These are phyloP conservation scores for Stereum hirsutum DNA, from an alignment of 1,284 basidiomycete genomes.

Conservation along the genomic window DNA sequence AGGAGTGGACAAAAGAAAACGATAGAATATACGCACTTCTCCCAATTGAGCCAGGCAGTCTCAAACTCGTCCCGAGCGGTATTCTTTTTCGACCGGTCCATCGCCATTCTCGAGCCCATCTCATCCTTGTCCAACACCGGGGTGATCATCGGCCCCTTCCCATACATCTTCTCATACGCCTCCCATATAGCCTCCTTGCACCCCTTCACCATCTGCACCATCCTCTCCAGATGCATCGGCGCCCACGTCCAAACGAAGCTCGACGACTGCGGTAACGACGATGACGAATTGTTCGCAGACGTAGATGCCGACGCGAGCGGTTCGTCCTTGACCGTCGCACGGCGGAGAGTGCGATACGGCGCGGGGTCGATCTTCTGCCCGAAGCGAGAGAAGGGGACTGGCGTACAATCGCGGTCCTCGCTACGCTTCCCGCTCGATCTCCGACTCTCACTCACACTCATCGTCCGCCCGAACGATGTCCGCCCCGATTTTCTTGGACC, in stretches of 20 bases:
- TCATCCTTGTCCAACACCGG: conserved; percentile 1
- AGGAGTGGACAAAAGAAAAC: background rate
- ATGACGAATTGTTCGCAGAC: conserved; percentile 14
- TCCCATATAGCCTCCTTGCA: conserved; percentile 65
- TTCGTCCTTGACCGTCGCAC: conserved; percentile 9
- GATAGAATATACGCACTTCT: conserved; percentile 31
- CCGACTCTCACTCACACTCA: too few relatives aligned
- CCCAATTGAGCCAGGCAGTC: conserved; percentile 58
- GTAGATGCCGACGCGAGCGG: conserved; percentile 6
- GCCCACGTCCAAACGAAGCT: too few relatives aligned
- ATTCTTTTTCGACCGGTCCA: conserved; percentile 3
- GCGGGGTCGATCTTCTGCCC: conserved; percentile 10
- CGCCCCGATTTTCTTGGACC: conserved; percentile 3
- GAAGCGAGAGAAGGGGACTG: too few relatives aligned
- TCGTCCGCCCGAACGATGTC: background rate
- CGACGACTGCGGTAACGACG: conserved; percentile 22
- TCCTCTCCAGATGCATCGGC: conserved; percentile 54
- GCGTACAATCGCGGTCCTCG: too few relatives aligned
- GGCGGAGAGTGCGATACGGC: conserved; percentile 9
- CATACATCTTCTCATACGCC: conserved; percentile 46
- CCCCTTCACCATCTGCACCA: conserved; percentile 40
- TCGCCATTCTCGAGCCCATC: too few relatives aligned
- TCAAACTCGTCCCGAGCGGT: conserved; percentile 53
- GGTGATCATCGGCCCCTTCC: conserved; percentile 25
- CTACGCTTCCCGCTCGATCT: too few relatives aligned